phyloP scores from a whole-genome alignment of 2,329 filamentous ascomycete species.

The Microcera coccophila region DNA sequence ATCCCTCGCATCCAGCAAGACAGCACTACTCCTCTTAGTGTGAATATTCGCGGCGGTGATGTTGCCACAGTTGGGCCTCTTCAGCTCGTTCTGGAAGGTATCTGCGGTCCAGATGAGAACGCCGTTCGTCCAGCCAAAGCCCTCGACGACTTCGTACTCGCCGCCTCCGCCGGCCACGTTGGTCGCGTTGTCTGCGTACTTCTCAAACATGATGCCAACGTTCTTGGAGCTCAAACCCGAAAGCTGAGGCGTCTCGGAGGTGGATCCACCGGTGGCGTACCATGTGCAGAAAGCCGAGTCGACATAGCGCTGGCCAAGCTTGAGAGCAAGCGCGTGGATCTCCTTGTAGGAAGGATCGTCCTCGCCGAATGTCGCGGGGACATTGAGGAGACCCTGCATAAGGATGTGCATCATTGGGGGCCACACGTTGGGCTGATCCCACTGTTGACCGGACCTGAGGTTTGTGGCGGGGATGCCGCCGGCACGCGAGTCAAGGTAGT shows the following conservation, averaged over 20 bases:
- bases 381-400: slow-evolving; percentile 59
- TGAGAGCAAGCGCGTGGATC: slow-evolving; percentile 53
- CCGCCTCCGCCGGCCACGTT: slow-evolving; percentile 62
- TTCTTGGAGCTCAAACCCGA: slow-evolving; percentile 40
- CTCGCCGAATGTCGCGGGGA: slow-evolving; percentile 51
- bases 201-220: slow-evolving; percentile 65
- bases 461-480: slow-evolving; percentile 63
- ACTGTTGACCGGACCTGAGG: slow-evolving; percentile 58
- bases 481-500: slow-evolving; percentile 47
- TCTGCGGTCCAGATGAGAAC: slow-evolving; percentile 65
- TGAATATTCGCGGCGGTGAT: slow-evolving; percentile 40
- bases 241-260: slow-evolving; percentile 48
- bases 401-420: slow-evolving; percentile 62
- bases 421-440: slow-evolving; percentile 70
- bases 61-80: slow-evolving; percentile 53
- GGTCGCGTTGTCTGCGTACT: slow-evolving; percentile 58
- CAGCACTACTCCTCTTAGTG: slow-evolving; percentile 38
- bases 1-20: slow-evolving; percentile 46
- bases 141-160: slow-evolving; percentile 66
- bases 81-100: slow-evolving; percentile 53
- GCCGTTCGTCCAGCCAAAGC: slow-evolving; percentile 69
- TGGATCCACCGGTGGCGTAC: slow-evolving; percentile 63
- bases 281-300: slow-evolving; percentile 68
- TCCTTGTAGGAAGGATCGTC: slow-evolving; percentile 52
- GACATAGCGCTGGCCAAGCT: slow-evolving; percentile 61